A percentile compares a stretch with the other conserved stretches of the same genome.
Conservation (phyloP, 352 stramenopile species). For the Blastocystis sp. region DNA sequence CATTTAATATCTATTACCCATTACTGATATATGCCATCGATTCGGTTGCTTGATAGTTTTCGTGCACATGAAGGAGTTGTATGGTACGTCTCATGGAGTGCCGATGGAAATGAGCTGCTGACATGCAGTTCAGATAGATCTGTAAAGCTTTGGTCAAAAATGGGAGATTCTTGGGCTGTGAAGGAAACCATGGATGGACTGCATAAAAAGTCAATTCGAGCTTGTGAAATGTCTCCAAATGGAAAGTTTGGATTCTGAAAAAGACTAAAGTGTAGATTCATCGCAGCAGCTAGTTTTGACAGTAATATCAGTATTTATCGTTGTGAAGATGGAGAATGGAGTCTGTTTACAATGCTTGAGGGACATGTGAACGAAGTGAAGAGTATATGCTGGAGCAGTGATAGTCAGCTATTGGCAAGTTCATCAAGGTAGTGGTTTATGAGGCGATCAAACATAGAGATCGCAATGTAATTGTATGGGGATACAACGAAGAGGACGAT, state of each 20-base stretch:
- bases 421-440: conserved; percentile 74
- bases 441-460: neutral
- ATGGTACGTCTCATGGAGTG: conserved; percentile 76
- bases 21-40: neutral
- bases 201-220: conserved; percentile 74
- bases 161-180: conserved; percentile 70
- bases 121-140: conserved; percentile 76
- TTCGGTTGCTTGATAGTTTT: conserved; percentile 63
- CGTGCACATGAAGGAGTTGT: conserved; percentile 72
- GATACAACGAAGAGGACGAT: conserved; percentile 73
- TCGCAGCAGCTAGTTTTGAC: conserved; percentile 79
- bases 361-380: conserved; percentile 96
- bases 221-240: conserved; percentile 73
- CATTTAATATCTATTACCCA: neutral
- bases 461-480: conserved; percentile 45
- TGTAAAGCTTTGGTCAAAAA: conserved; percentile 72
- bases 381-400: conserved; percentile 84
- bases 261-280: conserved; percentile 73
- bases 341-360: conserved; percentile 87
- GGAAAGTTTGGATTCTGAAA: conserved; percentile 63
- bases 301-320: conserved; percentile 77
- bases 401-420: conserved; percentile 82
- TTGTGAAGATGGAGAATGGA: conserved; percentile 76
- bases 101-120: conserved; percentile 73
- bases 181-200: conserved; percentile 76